Conservation (phyloP, 164 flowering plant genomes). For the Taxillus chinensis region DNA sequence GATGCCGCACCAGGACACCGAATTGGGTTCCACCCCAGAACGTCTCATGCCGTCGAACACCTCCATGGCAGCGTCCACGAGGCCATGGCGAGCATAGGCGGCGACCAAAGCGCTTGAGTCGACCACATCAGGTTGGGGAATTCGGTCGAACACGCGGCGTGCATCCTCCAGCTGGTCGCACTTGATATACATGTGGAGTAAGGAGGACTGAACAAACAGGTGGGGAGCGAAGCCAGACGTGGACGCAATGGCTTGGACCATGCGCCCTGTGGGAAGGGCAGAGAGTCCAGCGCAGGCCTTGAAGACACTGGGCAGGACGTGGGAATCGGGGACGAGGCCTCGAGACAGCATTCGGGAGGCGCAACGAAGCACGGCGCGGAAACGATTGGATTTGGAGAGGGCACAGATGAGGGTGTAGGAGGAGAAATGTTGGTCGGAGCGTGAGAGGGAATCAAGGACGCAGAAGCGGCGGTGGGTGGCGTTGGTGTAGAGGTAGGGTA, state of each 20-base stretch:
- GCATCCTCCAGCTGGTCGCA: slow-evolving; percentile 33
- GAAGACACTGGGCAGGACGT: slow-evolving; percentile 37
- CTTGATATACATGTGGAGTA: slow-evolving; percentile 50
- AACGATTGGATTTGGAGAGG: neutral
- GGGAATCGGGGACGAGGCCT: slow-evolving; percentile 31
- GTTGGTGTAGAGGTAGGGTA: slow-evolving; percentile 44
- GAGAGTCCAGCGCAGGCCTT: slow-evolving; percentile 49
- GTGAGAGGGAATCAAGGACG: slow-evolving; percentile 19
- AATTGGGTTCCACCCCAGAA: slow-evolving; percentile 49
- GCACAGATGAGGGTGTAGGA: neutral
- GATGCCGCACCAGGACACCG: slow-evolving; percentile 71
- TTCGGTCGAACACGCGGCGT: slow-evolving; percentile 40
- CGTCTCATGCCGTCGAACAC: slow-evolving; percentile 34
- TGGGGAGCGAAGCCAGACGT: slow-evolving; percentile 41
- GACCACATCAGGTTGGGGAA: slow-evolving; percentile 45
- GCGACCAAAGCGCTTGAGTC: slow-evolving; percentile 54
- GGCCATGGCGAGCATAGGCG: slow-evolving; percentile 51
- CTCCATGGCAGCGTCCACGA: slow-evolving; percentile 26
- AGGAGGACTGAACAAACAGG: slow-evolving; percentile 43
- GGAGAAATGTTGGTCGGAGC: neutral
- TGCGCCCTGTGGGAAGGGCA: slow-evolving; percentile 22
- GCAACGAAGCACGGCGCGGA: neutral
- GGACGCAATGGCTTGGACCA: slow-evolving; percentile 33
- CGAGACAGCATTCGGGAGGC: slow-evolving; percentile 29
- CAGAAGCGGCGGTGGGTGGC: slow-evolving; percentile 23